Percentiles rank a stretch among this genome's conserved stretches.
Evolutionary conservation across 495 filamentous ascomycete species (phyloP).

Genomic region (Margaritispora aquatica): DNA sequence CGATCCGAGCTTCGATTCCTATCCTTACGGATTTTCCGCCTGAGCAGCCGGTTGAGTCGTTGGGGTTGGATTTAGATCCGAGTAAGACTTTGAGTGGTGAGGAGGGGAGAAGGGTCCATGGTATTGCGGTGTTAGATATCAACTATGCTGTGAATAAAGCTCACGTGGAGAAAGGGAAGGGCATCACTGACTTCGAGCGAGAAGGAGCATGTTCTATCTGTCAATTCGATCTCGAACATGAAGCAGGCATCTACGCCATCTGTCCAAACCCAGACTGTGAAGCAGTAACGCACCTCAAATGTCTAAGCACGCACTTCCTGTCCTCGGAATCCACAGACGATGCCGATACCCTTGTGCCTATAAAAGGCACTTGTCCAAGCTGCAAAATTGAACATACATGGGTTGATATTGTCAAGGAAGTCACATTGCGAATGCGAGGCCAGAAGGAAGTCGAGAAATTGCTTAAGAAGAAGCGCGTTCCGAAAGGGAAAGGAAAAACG

Average conservation of each 20-base stretch:
- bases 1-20: constrained; percentile 42
- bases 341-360: constrained; percentile 53
- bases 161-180: constrained; percentile 66
- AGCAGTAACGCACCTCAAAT: constrained; percentile 65
- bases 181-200: constrained; percentile 52
- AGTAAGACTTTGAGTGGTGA: no score
- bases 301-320: constrained; percentile 65
- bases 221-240: constrained; percentile 35
- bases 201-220: constrained; percentile 62
- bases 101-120: constrained; percentile 11
- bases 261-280: constrained; percentile 65
- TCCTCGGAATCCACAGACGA: constrained; percentile 16
- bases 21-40: constrained; percentile 49
- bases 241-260: constrained; percentile 52
- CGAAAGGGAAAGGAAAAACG: constrained; percentile 12
- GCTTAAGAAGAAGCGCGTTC: constrained; percentile 41
- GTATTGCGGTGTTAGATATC: constrained; percentile 24
- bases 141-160: constrained; percentile 58
- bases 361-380: constrained; percentile 62
- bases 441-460: constrained; percentile 57
- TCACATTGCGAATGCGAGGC: constrained; percentile 64
- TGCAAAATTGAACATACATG: constrained; percentile 62
- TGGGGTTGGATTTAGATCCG: no score
- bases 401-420: constrained; percentile 74
- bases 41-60: constrained; percentile 3